Conservation (phyloP, 306 rosid species). For the Herpetospermum pedunculosum region DNA sequence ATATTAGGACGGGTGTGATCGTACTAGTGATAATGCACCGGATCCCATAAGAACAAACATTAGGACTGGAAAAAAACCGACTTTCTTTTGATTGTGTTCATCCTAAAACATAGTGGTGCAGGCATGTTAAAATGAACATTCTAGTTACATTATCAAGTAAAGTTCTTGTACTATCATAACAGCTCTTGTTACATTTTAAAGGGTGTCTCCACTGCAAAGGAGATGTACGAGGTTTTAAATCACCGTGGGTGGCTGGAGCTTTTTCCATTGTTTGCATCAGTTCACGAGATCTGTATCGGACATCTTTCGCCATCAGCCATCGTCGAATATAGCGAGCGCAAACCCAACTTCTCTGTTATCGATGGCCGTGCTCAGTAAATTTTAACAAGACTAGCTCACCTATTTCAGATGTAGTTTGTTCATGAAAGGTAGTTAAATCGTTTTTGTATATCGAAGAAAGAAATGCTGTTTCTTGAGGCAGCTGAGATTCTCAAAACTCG, state of each 20-base stretch:
- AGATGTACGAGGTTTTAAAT: slow-evolving; percentile 65
- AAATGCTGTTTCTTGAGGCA: background rate
- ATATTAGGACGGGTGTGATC: no score
- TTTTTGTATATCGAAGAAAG: background rate
- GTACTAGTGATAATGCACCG: background rate
- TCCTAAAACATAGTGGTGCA: background rate
- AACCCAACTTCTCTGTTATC: slow-evolving; percentile 24
- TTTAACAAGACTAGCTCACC: slow-evolving; percentile 3
- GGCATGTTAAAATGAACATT: background rate
- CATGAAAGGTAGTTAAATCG: background rate
- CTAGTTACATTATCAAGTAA: background rate
- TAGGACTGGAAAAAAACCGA: background rate
- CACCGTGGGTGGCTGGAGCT: slow-evolving; percentile 73
- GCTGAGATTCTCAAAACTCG: background rate
- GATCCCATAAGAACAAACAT: background rate
- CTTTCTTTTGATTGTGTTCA: background rate
- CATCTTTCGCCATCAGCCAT: slow-evolving; percentile 85
- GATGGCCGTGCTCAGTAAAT: slow-evolving; percentile 10
- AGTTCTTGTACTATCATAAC: background rate
- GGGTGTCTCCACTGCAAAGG: slow-evolving; percentile 90
- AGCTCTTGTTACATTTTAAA: slow-evolving; percentile 16
- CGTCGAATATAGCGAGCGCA: slow-evolving; percentile 40
- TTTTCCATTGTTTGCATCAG: slow-evolving; percentile 77
- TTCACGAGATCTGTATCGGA: slow-evolving; percentile 70
- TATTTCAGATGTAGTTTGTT: background rate